Conservation (phyloP, 208 protist species). For the Leptomonas seymouri region DNA sequence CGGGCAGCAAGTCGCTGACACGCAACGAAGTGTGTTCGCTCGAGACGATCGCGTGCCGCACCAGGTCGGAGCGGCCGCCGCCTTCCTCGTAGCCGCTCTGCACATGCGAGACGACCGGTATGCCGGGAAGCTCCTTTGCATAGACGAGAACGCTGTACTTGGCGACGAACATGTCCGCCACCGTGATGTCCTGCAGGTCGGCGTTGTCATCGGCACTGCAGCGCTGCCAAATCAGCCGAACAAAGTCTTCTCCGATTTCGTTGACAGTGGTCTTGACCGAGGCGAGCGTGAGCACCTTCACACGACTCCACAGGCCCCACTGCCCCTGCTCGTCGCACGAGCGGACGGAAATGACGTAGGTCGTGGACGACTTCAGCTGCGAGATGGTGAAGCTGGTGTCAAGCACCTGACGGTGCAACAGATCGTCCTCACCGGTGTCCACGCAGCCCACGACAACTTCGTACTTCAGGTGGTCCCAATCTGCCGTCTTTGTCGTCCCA, state of each 20-base stretch:
- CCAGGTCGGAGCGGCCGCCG: slow-evolving; percentile 75
- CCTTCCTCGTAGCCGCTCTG: slow-evolving; percentile 74
- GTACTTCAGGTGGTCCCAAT: slow-evolving; percentile 85
- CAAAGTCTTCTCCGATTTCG: slow-evolving; percentile 94
- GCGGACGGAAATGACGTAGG: slow-evolving; percentile 88
- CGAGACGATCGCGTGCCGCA: slow-evolving; percentile 56
- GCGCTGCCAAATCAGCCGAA: slow-evolving; percentile 90
- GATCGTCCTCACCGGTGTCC: slow-evolving; percentile 73
- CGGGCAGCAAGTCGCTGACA: slow-evolving; percentile 74
- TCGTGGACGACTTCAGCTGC: slow-evolving; percentile 78
- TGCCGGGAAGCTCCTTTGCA: slow-evolving; percentile 41
- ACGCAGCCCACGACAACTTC: slow-evolving; percentile 87
- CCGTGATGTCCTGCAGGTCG: slow-evolving; percentile 32
- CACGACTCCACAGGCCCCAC: slow-evolving; percentile 86
- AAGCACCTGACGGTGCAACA: slow-evolving; percentile 83
- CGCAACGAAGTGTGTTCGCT: slow-evolving; percentile 88
- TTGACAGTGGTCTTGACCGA: slow-evolving; percentile 77
- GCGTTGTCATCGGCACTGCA: slow-evolving; percentile 19
- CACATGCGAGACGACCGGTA: slow-evolving; percentile 33
- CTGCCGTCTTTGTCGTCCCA: background rate
- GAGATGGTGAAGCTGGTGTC: slow-evolving; percentile 88
- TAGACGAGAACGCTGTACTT: slow-evolving; percentile 87
- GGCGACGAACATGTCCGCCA: slow-evolving; percentile 74
- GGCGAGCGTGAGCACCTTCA: slow-evolving; percentile 83
- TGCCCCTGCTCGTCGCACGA: slow-evolving; percentile 83